Evolutionary conservation across 768 basidiomycete species (phyloP), one percentile per base, ranked within the genome.

Genomic region (Porphyrellus cyaneotinctus): DNA sequence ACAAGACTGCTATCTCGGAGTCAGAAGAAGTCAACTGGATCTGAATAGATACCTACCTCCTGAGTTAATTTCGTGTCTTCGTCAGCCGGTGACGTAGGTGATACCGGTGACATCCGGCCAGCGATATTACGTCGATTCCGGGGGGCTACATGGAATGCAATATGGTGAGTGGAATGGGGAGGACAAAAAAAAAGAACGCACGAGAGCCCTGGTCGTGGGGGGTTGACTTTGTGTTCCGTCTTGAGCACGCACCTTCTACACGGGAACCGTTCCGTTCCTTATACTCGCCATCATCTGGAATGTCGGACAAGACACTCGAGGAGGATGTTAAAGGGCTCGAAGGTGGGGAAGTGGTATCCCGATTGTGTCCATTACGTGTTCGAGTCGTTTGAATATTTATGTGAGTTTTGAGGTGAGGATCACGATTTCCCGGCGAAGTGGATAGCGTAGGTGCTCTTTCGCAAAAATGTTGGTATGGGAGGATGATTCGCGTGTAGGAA

Each of bases 401-500:
- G 61, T 82, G 80, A 31, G 78, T 84, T 70, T 79, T 85, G 49
- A 80, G 70, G 41, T 78, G 80, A 57, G 79, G 67, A 51, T 75
- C 71, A 10, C 78, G 75, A 51, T 74, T 74, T 52, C 75, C 70
- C 44, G 66, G 66, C 41, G 65, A 63, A 35, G 71, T 67, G 15
- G 77, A 75, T 47, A 78, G 57, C 13, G 69, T 64, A 20, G 86
- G 81, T 28, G 84, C 88, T 44, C 84, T 81, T 43, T 86, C 82
- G 52, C 84, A 86, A 68, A 92, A 97, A 62, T 90, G 83, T 64
- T 98, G 95, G 63, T 92, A 99, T n/a, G 97, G 97, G 39, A 93
- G 80, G 60, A 99, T 90, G 65, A 99, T 90, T 49, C 88, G 83
- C 52, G 79, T 79, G 70, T 95, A 99, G 6, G 94, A 91, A 61